Evolutionary conservation across 352 stramenopile species (phyloP).

Genomic region (Peronosclerospora sorghi): DNA sequence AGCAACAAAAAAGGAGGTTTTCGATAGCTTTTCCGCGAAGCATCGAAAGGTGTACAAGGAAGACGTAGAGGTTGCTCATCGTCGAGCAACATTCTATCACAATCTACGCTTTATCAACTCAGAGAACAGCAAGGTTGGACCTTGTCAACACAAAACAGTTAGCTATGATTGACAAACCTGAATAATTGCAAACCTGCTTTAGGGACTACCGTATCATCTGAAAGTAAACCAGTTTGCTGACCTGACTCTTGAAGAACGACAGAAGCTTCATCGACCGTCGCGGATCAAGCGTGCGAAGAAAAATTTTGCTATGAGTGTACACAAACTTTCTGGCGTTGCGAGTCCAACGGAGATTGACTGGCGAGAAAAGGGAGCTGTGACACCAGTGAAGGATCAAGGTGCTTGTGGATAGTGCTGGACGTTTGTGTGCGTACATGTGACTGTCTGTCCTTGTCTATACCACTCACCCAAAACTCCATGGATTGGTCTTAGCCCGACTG

Average conservation of each 20-base stretch:
- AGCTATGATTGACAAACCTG: not conserved
- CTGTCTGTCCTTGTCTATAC: no score
- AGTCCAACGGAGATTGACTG: slow-evolving; percentile 75
- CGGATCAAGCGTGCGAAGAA: no score
- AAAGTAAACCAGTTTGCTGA: no score
- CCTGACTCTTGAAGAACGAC: no score
- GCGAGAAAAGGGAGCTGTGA: slow-evolving; percentile 80
- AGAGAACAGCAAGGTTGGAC: slow-evolving; percentile 75
- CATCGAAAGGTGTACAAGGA: no score
- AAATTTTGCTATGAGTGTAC: slow-evolving; percentile 42
- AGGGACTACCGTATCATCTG: slow-evolving; percentile 71
- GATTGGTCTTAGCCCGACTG: no score
- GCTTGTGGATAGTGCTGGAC: slow-evolving; percentile 89
- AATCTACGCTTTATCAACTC: slow-evolving; percentile 80
- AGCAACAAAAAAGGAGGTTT: no score
- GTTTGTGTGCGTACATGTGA: slow-evolving; percentile 67
- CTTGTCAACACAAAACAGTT: no score
- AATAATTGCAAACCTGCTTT: not conserved
- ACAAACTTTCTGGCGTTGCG: slow-evolving; percentile 26
- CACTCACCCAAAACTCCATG: no score
- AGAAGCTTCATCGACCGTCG: no score
- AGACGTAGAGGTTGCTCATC: no score
- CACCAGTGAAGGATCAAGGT: slow-evolving; percentile 86
- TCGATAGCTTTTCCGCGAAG: no score
- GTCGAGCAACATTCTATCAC: slow-evolving; percentile 73